Evolutionary conservation across 768 basidiomycete genomes (phyloP), one percentile per base, ranked within the genome.

Genomic region (Xerocomus potaroensis): DNA sequence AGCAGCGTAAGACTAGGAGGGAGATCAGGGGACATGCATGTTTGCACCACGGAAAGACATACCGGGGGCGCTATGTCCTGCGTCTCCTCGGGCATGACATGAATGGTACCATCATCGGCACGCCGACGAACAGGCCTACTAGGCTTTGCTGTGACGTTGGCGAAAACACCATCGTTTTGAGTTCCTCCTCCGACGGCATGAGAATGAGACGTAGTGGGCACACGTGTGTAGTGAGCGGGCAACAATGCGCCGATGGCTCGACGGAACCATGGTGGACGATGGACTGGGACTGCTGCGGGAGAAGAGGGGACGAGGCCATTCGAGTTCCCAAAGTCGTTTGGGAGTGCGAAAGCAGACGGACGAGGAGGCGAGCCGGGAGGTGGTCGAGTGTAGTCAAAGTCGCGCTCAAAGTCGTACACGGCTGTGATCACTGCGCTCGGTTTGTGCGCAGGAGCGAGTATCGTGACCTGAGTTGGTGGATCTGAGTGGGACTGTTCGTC

Each of bases 131-230:
- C 62, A 14, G 63, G 63, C 43, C 70, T 68, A 33, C 62, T 63
- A 1, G 96, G 95, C 64, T 96, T 96, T 1, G 95, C 95, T 55
- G 80, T 83, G 30, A 99, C 81, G 60, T 98, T 99, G 24, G 87
- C 83, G 61, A 97, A 99, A 8, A 98, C 94, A 3, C 96, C 96
- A 56, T 96, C 93, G 58, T 94, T 92, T 24, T 91, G 80, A 15
- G 70, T 73, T 1, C 87, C 89, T 7, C 83, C 83, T 26, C 89
- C 89, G n/a, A 70, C 62, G 37, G 51, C 37, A 15, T 59, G 59
- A 35, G 49, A 64, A 50, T 51, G 58, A 8, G 70, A 55, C 38
- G 68, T 61, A 16, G 74, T 73, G 2, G 80, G 75, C 29, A 80
- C 66, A 3, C 68, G 72, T 27, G 74, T 65, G 57, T 89, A 88